These are phyloP conservation scores for Pascua guehoae DNA, from an alignment of 1,284 basidiomycete genomes.

Conservation along the genomic window DNA sequence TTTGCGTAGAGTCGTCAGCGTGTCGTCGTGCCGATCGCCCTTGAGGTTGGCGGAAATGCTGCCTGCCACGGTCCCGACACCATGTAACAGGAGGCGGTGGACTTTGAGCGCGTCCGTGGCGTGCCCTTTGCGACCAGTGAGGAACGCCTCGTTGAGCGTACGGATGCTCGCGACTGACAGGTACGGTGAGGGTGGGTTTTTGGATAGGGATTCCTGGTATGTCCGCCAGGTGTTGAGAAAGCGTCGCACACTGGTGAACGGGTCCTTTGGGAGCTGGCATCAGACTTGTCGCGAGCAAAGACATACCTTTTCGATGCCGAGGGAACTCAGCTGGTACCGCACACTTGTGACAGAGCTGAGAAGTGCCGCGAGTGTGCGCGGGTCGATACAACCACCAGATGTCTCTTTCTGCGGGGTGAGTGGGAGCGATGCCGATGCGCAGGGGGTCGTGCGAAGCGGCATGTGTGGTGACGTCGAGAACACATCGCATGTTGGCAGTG, in stretches of 20 bases:
- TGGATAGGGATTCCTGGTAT: slow-evolving; percentile 18
- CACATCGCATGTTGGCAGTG: no score
- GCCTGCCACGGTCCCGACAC: slow-evolving; percentile 37
- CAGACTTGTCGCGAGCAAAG: no score
- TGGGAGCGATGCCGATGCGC: neutral
- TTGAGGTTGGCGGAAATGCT: slow-evolving; percentile 37
- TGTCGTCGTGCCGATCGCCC: slow-evolving; percentile 32
- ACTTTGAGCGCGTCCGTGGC: slow-evolving; percentile 37
- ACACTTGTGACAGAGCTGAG: slow-evolving; percentile 41
- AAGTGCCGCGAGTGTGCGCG: slow-evolving; percentile 37
- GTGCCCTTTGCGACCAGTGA: slow-evolving; percentile 28
- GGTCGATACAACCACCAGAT: slow-evolving; percentile 44
- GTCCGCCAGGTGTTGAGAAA: slow-evolving; percentile 37
- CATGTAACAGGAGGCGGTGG: slow-evolving; percentile 35
- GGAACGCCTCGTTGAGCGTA: slow-evolving; percentile 28
- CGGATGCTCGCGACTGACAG: slow-evolving; percentile 33
- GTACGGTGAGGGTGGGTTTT: neutral
- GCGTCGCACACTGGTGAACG: slow-evolving; percentile 29
- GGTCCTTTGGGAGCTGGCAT: slow-evolving; percentile 34
- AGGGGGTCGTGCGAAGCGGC: neutral
- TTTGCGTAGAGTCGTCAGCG: slow-evolving; percentile 28
- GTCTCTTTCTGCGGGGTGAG: slow-evolving; percentile 38
- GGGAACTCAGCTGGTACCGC: slow-evolving; percentile 36
- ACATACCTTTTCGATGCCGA: slow-evolving; percentile 31
- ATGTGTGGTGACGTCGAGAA: no score